phyloP scores from a whole-genome alignment of 805 yeast species.

The Priceomyces castillae region DNA sequence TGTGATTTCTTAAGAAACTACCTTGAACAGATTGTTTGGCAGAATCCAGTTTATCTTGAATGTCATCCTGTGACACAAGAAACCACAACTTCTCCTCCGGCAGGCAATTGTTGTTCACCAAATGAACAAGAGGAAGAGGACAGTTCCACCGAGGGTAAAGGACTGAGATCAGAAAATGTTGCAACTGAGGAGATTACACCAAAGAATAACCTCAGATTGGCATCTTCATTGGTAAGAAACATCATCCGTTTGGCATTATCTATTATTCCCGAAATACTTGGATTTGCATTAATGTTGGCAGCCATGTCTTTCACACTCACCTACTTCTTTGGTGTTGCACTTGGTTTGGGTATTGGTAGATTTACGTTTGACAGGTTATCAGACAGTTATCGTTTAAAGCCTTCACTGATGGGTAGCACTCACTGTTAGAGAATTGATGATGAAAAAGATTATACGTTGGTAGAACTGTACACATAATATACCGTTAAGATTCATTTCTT shows the following conservation, averaged over 20 bases:
- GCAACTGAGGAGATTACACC: slow-evolving; percentile 3
- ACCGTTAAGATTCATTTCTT: background rate
- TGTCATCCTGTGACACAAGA: slow-evolving; percentile 9
- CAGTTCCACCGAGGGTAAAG: background rate
- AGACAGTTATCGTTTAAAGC: slow-evolving; percentile 26
- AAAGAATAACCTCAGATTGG: slow-evolving; percentile 10
- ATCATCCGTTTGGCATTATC: slow-evolving; percentile 52
- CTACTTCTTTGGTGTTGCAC: slow-evolving; percentile 70
- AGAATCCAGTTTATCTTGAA: slow-evolving; percentile 32
- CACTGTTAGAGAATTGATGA: slow-evolving; percentile 6
- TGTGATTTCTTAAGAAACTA: slow-evolving; percentile 58
- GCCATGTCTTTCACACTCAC: slow-evolving; percentile 68
- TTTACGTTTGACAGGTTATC: slow-evolving; percentile 62
- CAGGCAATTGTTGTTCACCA: slow-evolving; percentile 5
- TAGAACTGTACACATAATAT: background rate
- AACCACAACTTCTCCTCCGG: background rate
- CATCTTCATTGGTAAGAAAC: slow-evolving; percentile 44
- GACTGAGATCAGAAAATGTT: background rate
- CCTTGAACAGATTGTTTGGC: slow-evolving; percentile 66
- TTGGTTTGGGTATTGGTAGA: slow-evolving; percentile 70
- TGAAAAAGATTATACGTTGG: background rate
- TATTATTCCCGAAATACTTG: slow-evolving; percentile 62
- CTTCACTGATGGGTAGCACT: slow-evolving; percentile 6
- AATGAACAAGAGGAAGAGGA: background rate
- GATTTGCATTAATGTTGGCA: slow-evolving; percentile 74